Conservation (phyloP, 805 yeast genomes). For the Ogataea zsoltii region DNA sequence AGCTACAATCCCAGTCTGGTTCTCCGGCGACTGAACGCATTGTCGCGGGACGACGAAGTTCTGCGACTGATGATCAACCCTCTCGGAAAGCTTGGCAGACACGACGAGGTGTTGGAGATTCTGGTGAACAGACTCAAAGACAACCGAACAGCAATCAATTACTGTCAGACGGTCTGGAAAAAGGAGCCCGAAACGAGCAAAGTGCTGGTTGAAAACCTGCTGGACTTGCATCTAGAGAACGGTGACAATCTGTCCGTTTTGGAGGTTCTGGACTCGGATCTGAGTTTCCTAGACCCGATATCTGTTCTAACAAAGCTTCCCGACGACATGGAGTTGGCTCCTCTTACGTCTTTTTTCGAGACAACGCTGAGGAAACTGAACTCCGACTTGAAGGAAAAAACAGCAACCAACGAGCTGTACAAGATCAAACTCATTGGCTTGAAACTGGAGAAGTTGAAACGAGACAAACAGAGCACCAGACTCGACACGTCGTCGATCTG, state of each 20-base stretch:
- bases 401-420: slow-evolving; percentile 48
- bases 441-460: slow-evolving; percentile 40
- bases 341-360: slow-evolving; percentile 45
- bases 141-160: slow-evolving; percentile 56
- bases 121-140: slow-evolving; percentile 59
- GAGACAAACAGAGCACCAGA: slow-evolving; percentile 36
- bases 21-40: slow-evolving; percentile 19
- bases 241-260: slow-evolving; percentile 27
- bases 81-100: slow-evolving; percentile 57
- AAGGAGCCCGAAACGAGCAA: slow-evolving; percentile 41
- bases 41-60: slow-evolving; percentile 19
- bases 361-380: slow-evolving; percentile 44
- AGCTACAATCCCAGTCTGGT: slow-evolving; percentile 42
- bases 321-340: slow-evolving; percentile 42
- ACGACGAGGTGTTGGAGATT: slow-evolving; percentile 62
- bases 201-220: slow-evolving; percentile 47
- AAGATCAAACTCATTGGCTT: slow-evolving; percentile 53
- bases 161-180: slow-evolving; percentile 52
- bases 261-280: slow-evolving; percentile 28
- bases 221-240: slow-evolving; percentile 39
- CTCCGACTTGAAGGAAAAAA: slow-evolving; percentile 39
- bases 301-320: slow-evolving; percentile 55
- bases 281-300: slow-evolving; percentile 28
- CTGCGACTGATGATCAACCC: slow-evolving; percentile 54
- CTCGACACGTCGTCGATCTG: slow-evolving; percentile 56